Percentiles rank a stretch among this genome's conserved stretches.
Conservation (phyloP, 495 filamentous ascomycete species). For the Thozetella sp. region DNA sequence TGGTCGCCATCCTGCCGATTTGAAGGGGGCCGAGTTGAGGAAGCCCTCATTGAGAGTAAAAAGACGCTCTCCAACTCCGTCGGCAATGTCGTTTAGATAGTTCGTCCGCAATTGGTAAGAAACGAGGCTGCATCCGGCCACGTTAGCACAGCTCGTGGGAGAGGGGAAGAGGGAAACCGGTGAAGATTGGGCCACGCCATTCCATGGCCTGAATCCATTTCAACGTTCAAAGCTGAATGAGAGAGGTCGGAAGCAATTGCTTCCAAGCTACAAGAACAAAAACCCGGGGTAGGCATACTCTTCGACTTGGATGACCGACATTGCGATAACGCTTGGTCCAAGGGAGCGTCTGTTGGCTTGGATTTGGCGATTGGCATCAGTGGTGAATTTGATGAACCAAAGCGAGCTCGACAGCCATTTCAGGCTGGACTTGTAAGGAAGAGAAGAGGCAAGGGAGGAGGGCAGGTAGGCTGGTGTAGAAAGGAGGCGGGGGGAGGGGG, state of each 20-base stretch:
- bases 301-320: constrained; percentile 97
- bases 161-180: constrained; percentile 5
- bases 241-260: too few species aligned
- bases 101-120: constrained; percentile 91
- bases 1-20: constrained; percentile 88
- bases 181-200: too few species aligned
- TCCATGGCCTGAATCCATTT: too few species aligned
- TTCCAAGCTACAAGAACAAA: too few species aligned
- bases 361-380: too few species aligned
- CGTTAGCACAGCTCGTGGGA: constrained; percentile 2
- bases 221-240: neutral
- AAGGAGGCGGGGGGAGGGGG: too few species aligned
- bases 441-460: neutral
- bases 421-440: neutral
- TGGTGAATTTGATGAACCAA: neutral
- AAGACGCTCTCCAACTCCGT: constrained; percentile 93
- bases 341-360: neutral
- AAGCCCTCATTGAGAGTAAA: constrained; percentile 90
- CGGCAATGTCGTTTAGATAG: constrained; percentile 87
- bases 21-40: constrained; percentile 93
- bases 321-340: constrained; percentile 28
- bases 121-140: constrained; percentile 66
- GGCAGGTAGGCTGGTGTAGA: neutral
- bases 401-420: neutral
- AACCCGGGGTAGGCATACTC: constrained; percentile 63